Conservation (phyloP, 176 grass and related monocot species). For the Carex littledalei region DNA sequence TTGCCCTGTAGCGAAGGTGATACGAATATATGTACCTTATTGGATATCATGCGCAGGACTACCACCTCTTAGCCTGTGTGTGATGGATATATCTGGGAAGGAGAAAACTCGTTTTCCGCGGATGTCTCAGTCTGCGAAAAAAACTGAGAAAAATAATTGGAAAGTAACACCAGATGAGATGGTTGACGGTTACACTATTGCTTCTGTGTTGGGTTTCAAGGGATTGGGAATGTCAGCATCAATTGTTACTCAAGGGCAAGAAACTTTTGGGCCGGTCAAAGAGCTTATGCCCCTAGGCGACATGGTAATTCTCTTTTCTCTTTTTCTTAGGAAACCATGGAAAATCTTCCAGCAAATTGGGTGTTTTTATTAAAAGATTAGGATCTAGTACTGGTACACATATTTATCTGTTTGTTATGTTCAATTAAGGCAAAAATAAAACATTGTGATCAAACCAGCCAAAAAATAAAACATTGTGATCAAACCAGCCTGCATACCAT, state of each 20-base stretch:
- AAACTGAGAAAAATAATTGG: conserved; percentile 57
- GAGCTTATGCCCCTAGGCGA: conserved; percentile 82
- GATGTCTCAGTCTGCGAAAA: conserved; percentile 34
- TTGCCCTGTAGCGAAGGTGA: conserved; percentile 55
- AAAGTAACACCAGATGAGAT: conserved; percentile 82
- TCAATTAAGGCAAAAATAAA: not conserved
- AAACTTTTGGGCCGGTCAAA: conserved; percentile 60
- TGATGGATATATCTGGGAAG: conserved; percentile 58
- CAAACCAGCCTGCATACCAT: not conserved
- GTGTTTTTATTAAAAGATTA: not conserved
- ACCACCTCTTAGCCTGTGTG: conserved; percentile 55
- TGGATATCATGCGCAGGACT: conserved; percentile 90
- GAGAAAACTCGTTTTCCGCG: conserved; percentile 39
- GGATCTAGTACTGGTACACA: not conserved
- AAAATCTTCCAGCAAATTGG: not conserved
- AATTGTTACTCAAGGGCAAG: conserved; percentile 41
- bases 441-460: not conserved
- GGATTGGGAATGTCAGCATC: conserved; percentile 56
- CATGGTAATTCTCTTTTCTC: conserved; percentile 46
- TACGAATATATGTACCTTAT: conserved; percentile 91
- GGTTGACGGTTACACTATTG: conserved; percentile 85
- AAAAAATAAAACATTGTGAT: not conserved
- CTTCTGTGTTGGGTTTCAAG: conserved; percentile 78
- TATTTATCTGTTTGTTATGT: not conserved
- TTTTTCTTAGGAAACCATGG: not conserved